Base-by-base conservation (phyloP, 179 eudicot species). In the Beta corolliflora region DNA sequence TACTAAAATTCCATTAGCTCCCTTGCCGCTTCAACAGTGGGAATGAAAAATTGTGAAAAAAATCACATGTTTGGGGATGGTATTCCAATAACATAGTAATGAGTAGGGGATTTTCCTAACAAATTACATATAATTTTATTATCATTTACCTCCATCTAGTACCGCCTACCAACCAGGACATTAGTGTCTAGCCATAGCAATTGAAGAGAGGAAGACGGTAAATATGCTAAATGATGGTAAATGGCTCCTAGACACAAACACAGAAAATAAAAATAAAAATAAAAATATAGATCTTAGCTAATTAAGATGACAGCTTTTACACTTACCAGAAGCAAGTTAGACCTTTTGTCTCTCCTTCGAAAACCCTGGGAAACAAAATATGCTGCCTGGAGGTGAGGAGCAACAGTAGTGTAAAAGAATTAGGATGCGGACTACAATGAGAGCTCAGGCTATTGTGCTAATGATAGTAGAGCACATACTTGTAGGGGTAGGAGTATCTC, bases 311-410 rank as follows among this genome's bases (percentile, higher is more conserved):
- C 31, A 29, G 76, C 65, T 25, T 25, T 71, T 65, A 73, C 64
- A 77, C 84, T 79, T 91, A 94, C 98, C 95, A 94, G 83, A 69
- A 94, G 97, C 91, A 94, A 88, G 87, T 94, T 94, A 75, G 89
- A 91, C 80, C 90, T 85, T 86, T 86, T 89, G 85, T 94, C 98
- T 73, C 89, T 88, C 85, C 97, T 94, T 83, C 79, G 81, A 80
- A 93, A 93, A 76, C 94, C 93, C 83, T 74, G 81, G 65, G 88
- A 86, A 79, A 93, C 94, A 80, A 94, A 88, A 87, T 94, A 93
- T 58, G 98, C 97, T 60, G 98, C 97, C 98, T 94, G 93, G 76
- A 88, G 41, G 19, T 3, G 19, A 66, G 19, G 63, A 71, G 15
- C 7, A 52, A 75, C 50, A 46, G 7, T 58, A 16, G 71, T 61